phyloP scores from a whole-genome alignment of 169 alveolate genomes.

The Cryptosporidium parvum region DNA sequence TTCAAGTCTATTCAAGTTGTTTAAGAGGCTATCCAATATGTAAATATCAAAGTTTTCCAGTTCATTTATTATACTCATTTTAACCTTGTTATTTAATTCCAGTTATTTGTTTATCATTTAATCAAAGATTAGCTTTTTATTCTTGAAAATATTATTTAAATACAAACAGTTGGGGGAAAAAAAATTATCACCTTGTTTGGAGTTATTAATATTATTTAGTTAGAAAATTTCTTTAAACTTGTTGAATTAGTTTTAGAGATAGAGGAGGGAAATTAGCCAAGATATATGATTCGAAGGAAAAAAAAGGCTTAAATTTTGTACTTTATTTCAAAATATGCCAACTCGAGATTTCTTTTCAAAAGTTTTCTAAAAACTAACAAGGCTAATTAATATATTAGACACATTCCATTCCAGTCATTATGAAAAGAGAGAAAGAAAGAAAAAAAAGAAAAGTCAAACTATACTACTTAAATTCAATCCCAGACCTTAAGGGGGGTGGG shows the following conservation, averaged over 20 bases:
- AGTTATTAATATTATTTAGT: too few relatives aligned
- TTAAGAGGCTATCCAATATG: background rate
- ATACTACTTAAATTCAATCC: background rate
- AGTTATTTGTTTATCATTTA: background rate
- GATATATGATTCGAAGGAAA: background rate
- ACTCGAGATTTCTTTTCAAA: background rate
- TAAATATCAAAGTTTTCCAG: slow-evolving; percentile 27
- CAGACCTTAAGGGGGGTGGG: slow-evolving; percentile 8
- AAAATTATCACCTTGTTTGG: background rate
- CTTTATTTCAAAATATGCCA: background rate
- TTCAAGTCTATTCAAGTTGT: slow-evolving; percentile 8
- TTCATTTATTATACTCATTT: slow-evolving; percentile 34
- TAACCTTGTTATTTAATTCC: background rate
- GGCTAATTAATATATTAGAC: background rate
- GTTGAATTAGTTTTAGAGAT: background rate
- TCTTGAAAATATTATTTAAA: background rate
- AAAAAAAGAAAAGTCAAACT: background rate
- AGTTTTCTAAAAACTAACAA: background rate
- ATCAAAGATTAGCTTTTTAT: too few relatives aligned
- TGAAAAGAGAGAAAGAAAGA: background rate
- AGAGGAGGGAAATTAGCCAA: too few relatives aligned
- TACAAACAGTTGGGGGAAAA: too few relatives aligned
- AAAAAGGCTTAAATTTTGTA: background rate
- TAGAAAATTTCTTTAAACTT: background rate
- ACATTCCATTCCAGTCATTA: background rate